Evolutionary conservation across 1,284 basidiomycete species (phyloP).

Genomic region (Leccinum fallax): DNA sequence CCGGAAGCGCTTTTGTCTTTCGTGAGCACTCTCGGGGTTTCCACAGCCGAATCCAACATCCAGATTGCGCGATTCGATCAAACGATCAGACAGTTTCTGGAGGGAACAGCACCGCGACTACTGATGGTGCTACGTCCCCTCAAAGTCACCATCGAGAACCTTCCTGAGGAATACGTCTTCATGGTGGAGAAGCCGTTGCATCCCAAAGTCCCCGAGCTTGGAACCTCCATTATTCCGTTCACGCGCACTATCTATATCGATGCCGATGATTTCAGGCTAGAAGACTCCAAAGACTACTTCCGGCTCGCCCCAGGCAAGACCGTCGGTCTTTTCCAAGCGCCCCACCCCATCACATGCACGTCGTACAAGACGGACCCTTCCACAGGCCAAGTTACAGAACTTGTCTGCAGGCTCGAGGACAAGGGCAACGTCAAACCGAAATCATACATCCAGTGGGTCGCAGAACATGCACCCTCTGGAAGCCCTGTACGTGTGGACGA

Average conservation of each 20-base stretch:
- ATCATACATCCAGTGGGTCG: slow-evolving; percentile 98
- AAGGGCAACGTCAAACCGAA: slow-evolving; percentile 82
- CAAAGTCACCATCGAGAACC: slow-evolving; percentile 90
- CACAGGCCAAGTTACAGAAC: slow-evolving; percentile 76
- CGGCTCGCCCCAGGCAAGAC: slow-evolving; percentile 96
- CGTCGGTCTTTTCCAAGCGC: slow-evolving; percentile 96
- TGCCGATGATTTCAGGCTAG: slow-evolving; percentile 88
- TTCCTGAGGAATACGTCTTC: slow-evolving; percentile 84
- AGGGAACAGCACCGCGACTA: slow-evolving; percentile 85
- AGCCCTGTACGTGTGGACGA: slow-evolving; percentile 89
- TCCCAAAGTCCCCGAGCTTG: slow-evolving; percentile 91
- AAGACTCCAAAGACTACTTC: slow-evolving; percentile 96
- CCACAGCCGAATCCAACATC: slow-evolving; percentile 84
- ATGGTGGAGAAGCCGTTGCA: slow-evolving; percentile 93
- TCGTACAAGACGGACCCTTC: slow-evolving; percentile 78
- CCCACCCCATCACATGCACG: slow-evolving; percentile 91
- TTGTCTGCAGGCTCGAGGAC: slow-evolving; percentile 82
- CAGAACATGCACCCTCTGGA: slow-evolving; percentile 75
- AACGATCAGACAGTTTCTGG: slow-evolving; percentile 86
- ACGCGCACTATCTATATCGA: slow-evolving; percentile 94
- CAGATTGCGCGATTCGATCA: slow-evolving; percentile 92
- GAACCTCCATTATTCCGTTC: slow-evolving; percentile 84
- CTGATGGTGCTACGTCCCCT: slow-evolving; percentile 93
- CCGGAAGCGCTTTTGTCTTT: slow-evolving; percentile 95
- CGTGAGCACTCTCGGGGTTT: slow-evolving; percentile 92